Base-by-base conservation (phyloP, 495 filamentous ascomycete genomes). In the Talaromyces proteolyticus region DNA sequence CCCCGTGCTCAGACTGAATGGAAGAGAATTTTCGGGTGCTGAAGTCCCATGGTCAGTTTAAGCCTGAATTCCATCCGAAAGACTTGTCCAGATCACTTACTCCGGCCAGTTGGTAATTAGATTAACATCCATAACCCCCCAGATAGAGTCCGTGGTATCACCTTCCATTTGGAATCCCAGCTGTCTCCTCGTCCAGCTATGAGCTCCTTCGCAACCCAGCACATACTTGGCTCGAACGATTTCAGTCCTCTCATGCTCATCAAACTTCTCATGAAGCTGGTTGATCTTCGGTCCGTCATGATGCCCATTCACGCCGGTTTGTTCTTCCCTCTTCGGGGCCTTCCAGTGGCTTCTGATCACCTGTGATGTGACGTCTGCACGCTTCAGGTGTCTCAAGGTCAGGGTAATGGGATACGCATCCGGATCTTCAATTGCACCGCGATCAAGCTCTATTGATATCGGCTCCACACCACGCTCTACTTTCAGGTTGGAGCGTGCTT, bases 91-190 rank as follows among this genome's bases (percentile, higher is more conserved):
- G n/a, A n/a, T n/a, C n/a, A n/a, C n/a, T n/a, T n/a, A n/a, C n/a
- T 88, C 85, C 0, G 84, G 82, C 47, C 85, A 85, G 53, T 85
- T 67, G 12, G 82, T 82, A 23, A 81, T 78, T 1, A 79, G 81
- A 11, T 85, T 62, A 5, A 83, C 70, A 53, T 87, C 84, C 23
- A 85, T 52, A 4, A 82, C 78, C 17, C 78, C 80, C 80, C 80
- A 85, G 29, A 82, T 67, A 53, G 64, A 78, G 53, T 87, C 79
- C 0, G 78, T 83, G 25, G 70, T 67, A 49, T 83, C 77, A 10
- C 82, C 83, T 50, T 77, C 64, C 51, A 83, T 61, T 24, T 67
- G 57, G 39, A 76, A 75, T 2, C 75, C 76, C 4, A 4, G 82
- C 59, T 34, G 75, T 69, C 65, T 65, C 19, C 83, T 65, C 4